Base-by-base conservation (phyloP, 2,329 filamentous ascomycete species). In the Colletotrichum orbiculare region DNA sequence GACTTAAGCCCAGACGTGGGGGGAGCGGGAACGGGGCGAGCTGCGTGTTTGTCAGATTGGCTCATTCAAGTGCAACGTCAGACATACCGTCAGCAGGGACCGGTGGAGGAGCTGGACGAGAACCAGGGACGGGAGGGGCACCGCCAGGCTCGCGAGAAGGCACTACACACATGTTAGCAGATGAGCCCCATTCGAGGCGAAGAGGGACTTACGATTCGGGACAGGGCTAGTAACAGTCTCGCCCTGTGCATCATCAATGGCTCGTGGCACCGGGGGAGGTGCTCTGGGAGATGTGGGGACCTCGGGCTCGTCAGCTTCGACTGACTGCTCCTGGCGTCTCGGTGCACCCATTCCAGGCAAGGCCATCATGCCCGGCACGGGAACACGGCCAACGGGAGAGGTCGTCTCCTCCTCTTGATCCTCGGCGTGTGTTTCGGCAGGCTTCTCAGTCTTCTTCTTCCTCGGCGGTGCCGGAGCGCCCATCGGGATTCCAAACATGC, bases 401-500 rank as follows among this genome's bases (percentile, higher is more conserved):
- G 77, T 71, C 33, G 77, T 74, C 54, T 85, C 81, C 6, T 82
- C 80, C 4, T 75, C 74, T 42, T 81, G 77, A 61, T 85, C 84
- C 46, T 47, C 48, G 17, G 52, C 45, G 9, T 50, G 58, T 50
- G 76, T 64, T 6, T 80, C 47, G 72, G 69, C 54, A 73, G 78
- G 70, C 75, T 82, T 73, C 65, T 80, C 80, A 43, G 75, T 70
- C 73, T 85, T 86, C 75, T 88, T 89, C 77, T 89, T 89, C 74
- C 83, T 88, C 45, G 82, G 79, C 9, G 81, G 76, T 8, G 81
- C 71, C 37, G 80, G 73, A n/a, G 79, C 77, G 33, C 77, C 75
- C 79, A 91, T 85, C 13, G 89, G 86, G 75, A 93, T 87, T 15
- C 92, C 93, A 76, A 97, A 96, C 89, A 98, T 96, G 71, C 93